Evolutionary conservation across 1,139 yeast genomes (phyloP).

Genomic region (Maudiozyma humilis): DNA sequence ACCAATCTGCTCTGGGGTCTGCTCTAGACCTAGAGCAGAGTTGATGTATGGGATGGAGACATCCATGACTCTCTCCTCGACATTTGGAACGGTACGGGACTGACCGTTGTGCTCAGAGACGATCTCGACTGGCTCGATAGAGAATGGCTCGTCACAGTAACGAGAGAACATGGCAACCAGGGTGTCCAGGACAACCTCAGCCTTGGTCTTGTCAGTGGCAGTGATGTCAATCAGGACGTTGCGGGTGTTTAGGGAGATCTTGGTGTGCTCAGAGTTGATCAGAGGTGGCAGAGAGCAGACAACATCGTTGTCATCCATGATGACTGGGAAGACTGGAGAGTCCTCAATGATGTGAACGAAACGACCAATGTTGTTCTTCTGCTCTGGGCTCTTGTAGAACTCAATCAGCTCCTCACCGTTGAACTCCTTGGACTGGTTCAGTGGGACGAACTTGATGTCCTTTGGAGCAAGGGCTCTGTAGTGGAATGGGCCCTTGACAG

Average conservation of each 20-base stretch:
- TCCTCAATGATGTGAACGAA: conserved; percentile 82
- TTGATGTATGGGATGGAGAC: conserved; percentile 85
- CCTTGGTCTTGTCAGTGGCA: conserved; percentile 90
- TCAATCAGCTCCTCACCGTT: conserved; percentile 77
- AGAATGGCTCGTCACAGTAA: conserved; percentile 68
- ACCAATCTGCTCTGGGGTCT: conserved; percentile 60
- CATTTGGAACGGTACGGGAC: conserved; percentile 68
- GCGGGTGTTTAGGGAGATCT: conserved; percentile 74
- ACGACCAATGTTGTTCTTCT: conserved; percentile 83
- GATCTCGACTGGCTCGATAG: conserved; percentile 82
- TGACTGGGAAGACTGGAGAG: conserved; percentile 86
- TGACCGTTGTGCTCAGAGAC: conserved; percentile 76
- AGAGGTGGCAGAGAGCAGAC: conserved; percentile 96
- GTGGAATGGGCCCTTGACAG: conserved; percentile 74
- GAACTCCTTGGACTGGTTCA: conserved; percentile 74
- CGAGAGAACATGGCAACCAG: conserved; percentile 92
- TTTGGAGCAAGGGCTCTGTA: conserved; percentile 79
- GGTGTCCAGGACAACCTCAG: conserved; percentile 84
- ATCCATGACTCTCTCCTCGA: conserved; percentile 55
- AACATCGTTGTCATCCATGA: conserved; percentile 65
- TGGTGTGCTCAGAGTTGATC: conserved; percentile 86
- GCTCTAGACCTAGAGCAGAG: conserved; percentile 78
- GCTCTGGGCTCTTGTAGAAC: conserved; percentile 56
- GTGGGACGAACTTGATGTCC: conserved; percentile 71
- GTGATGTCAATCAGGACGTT: conserved; percentile 91